Base-by-base conservation (phyloP, 805 yeast species). In the Candida ipomoeae region DNA sequence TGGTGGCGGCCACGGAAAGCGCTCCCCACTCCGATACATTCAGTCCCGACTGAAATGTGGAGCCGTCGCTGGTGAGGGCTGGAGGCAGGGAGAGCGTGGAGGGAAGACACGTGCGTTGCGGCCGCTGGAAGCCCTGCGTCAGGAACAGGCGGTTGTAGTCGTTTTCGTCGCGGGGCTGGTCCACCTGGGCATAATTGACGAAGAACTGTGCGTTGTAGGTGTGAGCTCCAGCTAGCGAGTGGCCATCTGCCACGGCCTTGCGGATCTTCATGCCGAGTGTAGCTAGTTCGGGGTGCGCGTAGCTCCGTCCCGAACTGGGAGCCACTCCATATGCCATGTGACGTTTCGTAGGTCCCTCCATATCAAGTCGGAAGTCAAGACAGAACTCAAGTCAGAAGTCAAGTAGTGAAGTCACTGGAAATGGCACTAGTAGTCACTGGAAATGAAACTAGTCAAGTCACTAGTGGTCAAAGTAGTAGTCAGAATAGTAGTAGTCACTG, bases 261-360 rank as follows among this genome's bases (percentile, higher is more conserved):
- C 92, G 77, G 51, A 86, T 80, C 54, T 89, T 74, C 89, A 84
- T 85, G 0, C 89, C 90, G 5, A 85, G 61, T 0, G 83, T 76
- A 38, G 82, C 75, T 21, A 85, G 71, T 23, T 70, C 65, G 40
- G 65, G 72, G 13, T 64, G 61, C 38, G 62, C 64, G n/a, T 67
- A 68, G 60, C 62, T 64, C 6, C 5, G 20, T 3, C 2, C 8
- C 14, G n/a, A 7, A 29, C 38, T 42, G 20, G 37, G 45, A 8
- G 33, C 32, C 17, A 42, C 26, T 10, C 26, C 38, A n/a, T 34
- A 33, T 14, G 38, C 2, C 45, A 42, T 42, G 26, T 42, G 45
- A 8, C 45, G 36, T 33, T 42, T 42, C 10, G 38, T 40, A 15
- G 33, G 34, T 11, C 34, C 43, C 21, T 40, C 43, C 43, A 39